A percentile compares a stretch with the other conserved stretches of the same genome.
These are phyloP conservation scores for Sclerotinia minor DNA, from an alignment of 2,329 filamentous ascomycete species.

Conservation along the genomic window DNA sequence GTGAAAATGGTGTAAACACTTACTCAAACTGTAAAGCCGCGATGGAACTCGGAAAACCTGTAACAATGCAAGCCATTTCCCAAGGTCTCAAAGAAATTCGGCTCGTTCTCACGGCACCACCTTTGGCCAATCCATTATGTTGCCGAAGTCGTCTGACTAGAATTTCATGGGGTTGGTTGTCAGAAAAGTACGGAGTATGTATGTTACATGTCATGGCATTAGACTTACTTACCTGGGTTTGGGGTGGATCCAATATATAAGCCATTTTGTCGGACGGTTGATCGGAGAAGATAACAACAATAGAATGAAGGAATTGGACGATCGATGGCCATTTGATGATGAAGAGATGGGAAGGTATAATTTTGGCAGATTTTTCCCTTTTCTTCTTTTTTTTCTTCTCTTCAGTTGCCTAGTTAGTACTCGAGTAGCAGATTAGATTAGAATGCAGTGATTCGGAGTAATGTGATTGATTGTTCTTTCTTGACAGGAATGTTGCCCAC, in stretches of 20 bases:
- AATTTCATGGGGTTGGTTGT: constrained; percentile 20
- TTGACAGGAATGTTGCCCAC: background rate
- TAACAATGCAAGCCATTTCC: constrained; percentile 86
- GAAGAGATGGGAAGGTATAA: background rate
- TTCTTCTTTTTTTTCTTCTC: background rate
- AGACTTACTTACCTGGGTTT: constrained; percentile 56
- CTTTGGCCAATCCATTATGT: constrained; percentile 82
- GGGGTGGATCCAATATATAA: constrained; percentile 93
- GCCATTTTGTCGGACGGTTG: constrained; percentile 66
- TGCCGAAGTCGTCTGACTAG: constrained; percentile 74
- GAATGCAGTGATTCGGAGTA: background rate
- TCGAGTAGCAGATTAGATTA: too few species aligned
- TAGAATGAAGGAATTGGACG: constrained; percentile 81
- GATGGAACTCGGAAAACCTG: constrained; percentile 83
- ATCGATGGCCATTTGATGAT: constrained; percentile 36
- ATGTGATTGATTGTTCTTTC: too few species aligned
- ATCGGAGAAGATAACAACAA: constrained; percentile 88
- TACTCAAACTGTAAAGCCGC: constrained; percentile 94
- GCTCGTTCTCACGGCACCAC: constrained; percentile 78
- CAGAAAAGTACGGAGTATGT: background rate
- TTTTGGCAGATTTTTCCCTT: background rate
- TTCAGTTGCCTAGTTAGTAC: too few species aligned
- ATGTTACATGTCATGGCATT: too few species aligned
- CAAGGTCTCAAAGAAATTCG: constrained; percentile 71
- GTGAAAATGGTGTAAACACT: constrained; percentile 38